Conservation (phyloP, 345 rosid species). For the Stellera chamaejasme region DNA sequence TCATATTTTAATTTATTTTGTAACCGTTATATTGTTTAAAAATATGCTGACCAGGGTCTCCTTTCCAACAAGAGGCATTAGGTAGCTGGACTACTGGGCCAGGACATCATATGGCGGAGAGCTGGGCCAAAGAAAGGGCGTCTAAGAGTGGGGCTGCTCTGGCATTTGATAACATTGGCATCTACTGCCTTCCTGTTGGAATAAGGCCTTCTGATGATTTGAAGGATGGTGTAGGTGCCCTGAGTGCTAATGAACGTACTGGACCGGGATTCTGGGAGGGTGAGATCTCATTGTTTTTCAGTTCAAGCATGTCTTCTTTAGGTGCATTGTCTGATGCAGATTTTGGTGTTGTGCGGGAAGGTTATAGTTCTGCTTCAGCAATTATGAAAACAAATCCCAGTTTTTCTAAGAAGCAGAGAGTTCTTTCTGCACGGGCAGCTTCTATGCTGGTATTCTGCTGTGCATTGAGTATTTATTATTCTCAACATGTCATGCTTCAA, state of each 20-base stretch:
- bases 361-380: constrained; percentile 47
- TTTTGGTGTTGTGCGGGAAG: constrained; percentile 44
- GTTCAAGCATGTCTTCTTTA: constrained; percentile 31
- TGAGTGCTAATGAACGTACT: constrained; percentile 18
- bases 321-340: constrained; percentile 33
- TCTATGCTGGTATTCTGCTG: constrained; percentile 80
- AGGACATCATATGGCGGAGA: constrained; percentile 55
- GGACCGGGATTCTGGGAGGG: constrained; percentile 29
- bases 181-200: constrained; percentile 82
- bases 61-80: constrained; percentile 58
- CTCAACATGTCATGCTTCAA: no score
- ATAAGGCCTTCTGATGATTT: constrained; percentile 53
- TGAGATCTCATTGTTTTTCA: constrained; percentile 25
- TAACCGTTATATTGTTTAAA: neutral
- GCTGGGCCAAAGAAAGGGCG: constrained; percentile 64
- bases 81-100: constrained; percentile 57
- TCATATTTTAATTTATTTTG: neutral
- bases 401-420: constrained; percentile 56
- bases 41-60: constrained; percentile 36
- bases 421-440: constrained; percentile 81
- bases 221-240: constrained; percentile 21
- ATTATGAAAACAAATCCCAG: constrained; percentile 50
- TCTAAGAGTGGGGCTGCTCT: constrained; percentile 41
- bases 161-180: constrained; percentile 41
- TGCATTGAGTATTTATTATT: neutral